Percentiles rank a stretch among this genome's conserved stretches.
Conservation (phyloP, 2,329 filamentous ascomycete genomes). For the Tothia fuscella region DNA sequence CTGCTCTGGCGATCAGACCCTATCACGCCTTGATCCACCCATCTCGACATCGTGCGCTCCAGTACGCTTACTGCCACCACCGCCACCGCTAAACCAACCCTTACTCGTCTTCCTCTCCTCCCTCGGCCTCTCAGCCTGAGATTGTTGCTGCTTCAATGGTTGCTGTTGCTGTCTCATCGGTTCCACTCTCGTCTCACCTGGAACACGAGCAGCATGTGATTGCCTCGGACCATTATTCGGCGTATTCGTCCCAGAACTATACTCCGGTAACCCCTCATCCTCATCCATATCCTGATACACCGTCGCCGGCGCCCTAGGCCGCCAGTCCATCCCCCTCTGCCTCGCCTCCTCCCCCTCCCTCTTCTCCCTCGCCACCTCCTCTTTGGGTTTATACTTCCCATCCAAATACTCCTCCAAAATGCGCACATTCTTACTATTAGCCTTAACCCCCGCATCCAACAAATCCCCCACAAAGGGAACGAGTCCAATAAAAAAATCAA, state of each 20-base stretch:
- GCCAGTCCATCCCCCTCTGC: conserved; percentile 11
- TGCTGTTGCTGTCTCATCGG: too few species aligned
- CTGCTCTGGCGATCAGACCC: too few species aligned
- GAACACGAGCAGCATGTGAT: not conserved
- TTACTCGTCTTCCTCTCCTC: not conserved
- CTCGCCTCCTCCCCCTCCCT: conserved; percentile 9
- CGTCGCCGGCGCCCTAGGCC: conserved; percentile 31
- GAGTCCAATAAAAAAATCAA: conserved; percentile 64
- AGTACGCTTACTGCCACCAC: not conserved
- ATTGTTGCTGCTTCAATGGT: too few species aligned
- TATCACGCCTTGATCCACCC: too few species aligned
- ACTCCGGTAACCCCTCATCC: conserved; percentile 1
- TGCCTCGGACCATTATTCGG: not conserved
- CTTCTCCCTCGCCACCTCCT: conserved; percentile 6
- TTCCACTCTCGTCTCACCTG: conserved; percentile 1
- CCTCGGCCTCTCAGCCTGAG: not conserved
- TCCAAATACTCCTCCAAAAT: conserved; percentile 57
- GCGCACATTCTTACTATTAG: conserved; percentile 65
- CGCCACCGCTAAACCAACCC: not conserved
- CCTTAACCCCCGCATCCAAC: conserved; percentile 58
- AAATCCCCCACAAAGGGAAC: conserved; percentile 68
- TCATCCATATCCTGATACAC: conserved; percentile 34
- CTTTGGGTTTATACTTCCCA: conserved; percentile 46
- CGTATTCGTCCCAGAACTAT: not conserved
- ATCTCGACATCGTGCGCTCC: not conserved